Percentiles rank a stretch among this genome's conserved stretches.
These are phyloP conservation scores for Beta macrorhiza DNA, from an alignment of 179 eudicot genomes.

Conservation along the genomic window DNA sequence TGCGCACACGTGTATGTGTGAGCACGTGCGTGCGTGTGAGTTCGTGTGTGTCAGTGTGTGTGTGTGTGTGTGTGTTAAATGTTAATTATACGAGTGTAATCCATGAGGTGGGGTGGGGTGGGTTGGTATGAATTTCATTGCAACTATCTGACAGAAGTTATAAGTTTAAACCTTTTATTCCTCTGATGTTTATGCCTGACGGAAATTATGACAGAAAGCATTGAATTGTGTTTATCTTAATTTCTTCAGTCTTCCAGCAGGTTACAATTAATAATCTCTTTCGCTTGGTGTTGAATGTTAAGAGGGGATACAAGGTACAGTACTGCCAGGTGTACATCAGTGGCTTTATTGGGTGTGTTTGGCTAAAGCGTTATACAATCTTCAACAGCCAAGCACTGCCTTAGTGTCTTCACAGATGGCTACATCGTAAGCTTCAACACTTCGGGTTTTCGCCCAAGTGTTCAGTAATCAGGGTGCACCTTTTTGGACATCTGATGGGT, in stretches of 20 bases:
- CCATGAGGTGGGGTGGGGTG: background rate
- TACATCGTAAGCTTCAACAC: background rate
- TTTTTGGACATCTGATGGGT: background rate
- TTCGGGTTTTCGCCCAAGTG: background rate
- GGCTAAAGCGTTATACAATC: background rate
- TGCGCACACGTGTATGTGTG: too few relatives aligned
- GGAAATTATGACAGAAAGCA: background rate
- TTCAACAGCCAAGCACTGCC: background rate
- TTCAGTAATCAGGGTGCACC: background rate
- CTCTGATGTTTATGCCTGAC: background rate
- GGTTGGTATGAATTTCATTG: background rate
- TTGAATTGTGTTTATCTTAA: background rate
- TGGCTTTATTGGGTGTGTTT: background rate
- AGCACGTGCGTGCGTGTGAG: too few relatives aligned
- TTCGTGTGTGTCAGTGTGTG: too few relatives aligned
- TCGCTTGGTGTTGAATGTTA: background rate
- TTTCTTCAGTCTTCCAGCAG: background rate
- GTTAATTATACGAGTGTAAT: too few relatives aligned
- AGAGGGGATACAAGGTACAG: background rate
- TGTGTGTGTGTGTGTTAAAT: too few relatives aligned
- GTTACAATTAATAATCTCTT: background rate
- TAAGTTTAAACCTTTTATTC: background rate
- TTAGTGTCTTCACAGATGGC: background rate
- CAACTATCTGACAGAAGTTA: background rate
- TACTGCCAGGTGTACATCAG: background rate